Percentiles rank a stretch among this genome's conserved stretches.
Conservation (phyloP, 805 yeast genomes). For the Candida rishiriensis region DNA sequence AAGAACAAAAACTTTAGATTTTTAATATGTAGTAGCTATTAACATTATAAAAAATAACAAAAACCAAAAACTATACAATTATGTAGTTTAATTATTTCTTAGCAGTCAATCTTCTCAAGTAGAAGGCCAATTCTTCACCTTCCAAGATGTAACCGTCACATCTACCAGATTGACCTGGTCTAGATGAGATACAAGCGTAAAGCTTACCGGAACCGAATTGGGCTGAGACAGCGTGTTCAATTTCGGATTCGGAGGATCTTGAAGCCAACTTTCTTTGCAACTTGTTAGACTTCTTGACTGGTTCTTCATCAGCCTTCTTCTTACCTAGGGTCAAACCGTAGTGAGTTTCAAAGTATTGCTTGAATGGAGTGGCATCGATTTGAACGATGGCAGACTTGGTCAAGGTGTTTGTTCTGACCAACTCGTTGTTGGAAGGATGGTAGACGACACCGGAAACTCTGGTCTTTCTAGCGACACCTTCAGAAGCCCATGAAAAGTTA, state of each 20-base stretch:
- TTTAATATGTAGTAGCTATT: slow-evolving; percentile 1
- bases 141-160: slow-evolving; percentile 99
- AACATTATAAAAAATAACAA: background rate
- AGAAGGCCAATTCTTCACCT: slow-evolving; percentile 99
- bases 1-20: no score
- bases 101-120: slow-evolving; percentile 99
- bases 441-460: slow-evolving; percentile 96
- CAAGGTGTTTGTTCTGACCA: slow-evolving; percentile 99
- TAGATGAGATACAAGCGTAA: slow-evolving; percentile 96
- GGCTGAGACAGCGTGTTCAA: slow-evolving; percentile 86
- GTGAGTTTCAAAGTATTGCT: slow-evolving; percentile 98
- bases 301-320: slow-evolving; percentile 66
- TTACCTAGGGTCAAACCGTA: slow-evolving; percentile 93
- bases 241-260: slow-evolving; percentile 79
- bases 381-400: slow-evolving; percentile 99
- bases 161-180: slow-evolving; percentile 99
- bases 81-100: slow-evolving; percentile 69
- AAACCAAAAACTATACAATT: background rate
- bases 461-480: slow-evolving; percentile 98
- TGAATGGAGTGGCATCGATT: slow-evolving; percentile 99
- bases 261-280: slow-evolving; percentile 90
- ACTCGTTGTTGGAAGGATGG: slow-evolving; percentile 99
- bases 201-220: slow-evolving; percentile 99
- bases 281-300: slow-evolving; percentile 64
- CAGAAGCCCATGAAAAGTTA: slow-evolving; percentile 99